Percentiles rank a stretch among this genome's conserved stretches.
These are phyloP conservation scores for Dorcoceras hygrometricum DNA, from an alignment of 257 asterid species.

Conservation along the genomic window DNA sequence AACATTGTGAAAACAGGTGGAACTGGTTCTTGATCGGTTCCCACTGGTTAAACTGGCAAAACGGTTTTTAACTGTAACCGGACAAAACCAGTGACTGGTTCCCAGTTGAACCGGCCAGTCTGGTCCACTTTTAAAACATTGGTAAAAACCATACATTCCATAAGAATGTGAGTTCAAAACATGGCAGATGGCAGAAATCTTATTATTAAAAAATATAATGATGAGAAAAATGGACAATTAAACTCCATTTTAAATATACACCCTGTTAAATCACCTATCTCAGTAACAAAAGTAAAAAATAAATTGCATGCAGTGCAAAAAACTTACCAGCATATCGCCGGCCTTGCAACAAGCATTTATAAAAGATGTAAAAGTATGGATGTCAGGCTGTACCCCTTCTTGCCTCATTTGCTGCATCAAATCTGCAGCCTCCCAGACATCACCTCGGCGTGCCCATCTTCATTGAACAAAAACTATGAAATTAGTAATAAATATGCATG, in stretches of 20 bases:
- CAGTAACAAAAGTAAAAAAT: slow-evolving; percentile 7
- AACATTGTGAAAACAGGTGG: no score
- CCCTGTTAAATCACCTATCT: not conserved
- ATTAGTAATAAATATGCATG: not conserved
- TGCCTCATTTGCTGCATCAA: slow-evolving; percentile 97
- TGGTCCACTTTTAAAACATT: no score
- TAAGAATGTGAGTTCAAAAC: no score
- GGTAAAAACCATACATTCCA: no score
- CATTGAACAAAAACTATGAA: slow-evolving; percentile 16
- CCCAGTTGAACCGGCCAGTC: no score
- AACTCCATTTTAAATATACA: no score
- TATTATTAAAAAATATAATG: no score
- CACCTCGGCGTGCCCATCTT: slow-evolving; percentile 99
- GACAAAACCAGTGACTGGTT: no score
- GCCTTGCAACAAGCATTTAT: slow-evolving; percentile 95
- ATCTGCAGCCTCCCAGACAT: slow-evolving; percentile 99
- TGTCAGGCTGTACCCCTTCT: slow-evolving; percentile 89
- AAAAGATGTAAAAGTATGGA: slow-evolving; percentile 92
- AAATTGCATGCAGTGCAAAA: slow-evolving; percentile 1
- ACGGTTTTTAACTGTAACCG: no score
- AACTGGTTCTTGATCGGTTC: no score
- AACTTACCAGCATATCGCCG: slow-evolving; percentile 89
- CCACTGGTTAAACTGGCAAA: no score
- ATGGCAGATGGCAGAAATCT: no score
- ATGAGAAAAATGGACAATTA: not conserved